Evolutionary conservation across 1,139 yeast species (phyloP), one percentile per base, ranked within the genome.

Genomic region (Yamadazyma buinensis): DNA sequence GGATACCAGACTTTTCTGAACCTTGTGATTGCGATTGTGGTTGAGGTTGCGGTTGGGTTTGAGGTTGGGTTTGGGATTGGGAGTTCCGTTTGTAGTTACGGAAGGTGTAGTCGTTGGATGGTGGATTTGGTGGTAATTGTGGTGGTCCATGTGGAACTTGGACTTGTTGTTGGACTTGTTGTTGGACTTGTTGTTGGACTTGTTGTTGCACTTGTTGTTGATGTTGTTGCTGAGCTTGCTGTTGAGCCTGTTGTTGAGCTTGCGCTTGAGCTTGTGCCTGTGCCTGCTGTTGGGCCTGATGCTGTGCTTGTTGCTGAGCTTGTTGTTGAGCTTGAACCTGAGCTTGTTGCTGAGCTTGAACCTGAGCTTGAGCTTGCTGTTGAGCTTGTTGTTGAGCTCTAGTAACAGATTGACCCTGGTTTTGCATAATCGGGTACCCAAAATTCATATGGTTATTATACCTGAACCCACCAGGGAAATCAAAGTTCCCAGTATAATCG

Each of bases 291-390:
- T 35, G 40, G 7, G 35, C 39, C 23, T 40, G 47, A 7, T 33
- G 77, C 8, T 60, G 51, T 5, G 71, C 65, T 33, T 55, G 57
- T 11, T 63, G 56, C 17, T 31, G 33, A 19, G 24, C 34, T 26
- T 28, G 33, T 8, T 14, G 17, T 33, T 33, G 57, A 13, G 52
- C 54, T 12, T 39, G 47, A 12, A 39, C 40, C 29, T 48, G 53
- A n/a, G 41, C 44, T n/a, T 40, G 44, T 12, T 36, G 38, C 29
- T 39, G 45, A 7, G 34, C 35, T 26, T 41, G 47, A 4, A 26
- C 39, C 17, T 38, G 40, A 2, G 36, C 37, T 26, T 37, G 48
- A 13, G 39, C 42, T 15, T 41, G 43, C 7, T 35, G 37, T 32
- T 43, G 48, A n/a, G 36, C 34, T 28, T 34, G 40, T 37, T 28